Evolutionary conservation across 164 flowering plant genomes (phyloP).

Genomic region (Akebia trifoliata): DNA sequence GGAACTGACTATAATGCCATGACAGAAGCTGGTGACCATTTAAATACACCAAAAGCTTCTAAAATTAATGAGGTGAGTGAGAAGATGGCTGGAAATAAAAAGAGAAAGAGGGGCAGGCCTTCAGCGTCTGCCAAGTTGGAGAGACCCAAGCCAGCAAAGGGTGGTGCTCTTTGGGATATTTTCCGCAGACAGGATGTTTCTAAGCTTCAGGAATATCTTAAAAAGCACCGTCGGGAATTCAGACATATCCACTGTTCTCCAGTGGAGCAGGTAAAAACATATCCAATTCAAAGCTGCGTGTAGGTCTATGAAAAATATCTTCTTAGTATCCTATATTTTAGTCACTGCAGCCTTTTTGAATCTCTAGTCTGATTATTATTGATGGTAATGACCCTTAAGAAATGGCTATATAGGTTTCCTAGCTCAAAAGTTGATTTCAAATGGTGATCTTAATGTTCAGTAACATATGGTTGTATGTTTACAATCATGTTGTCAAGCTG

Average conservation of each 20-base stretch:
- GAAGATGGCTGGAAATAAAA: background rate
- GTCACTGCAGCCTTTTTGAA: background rate
- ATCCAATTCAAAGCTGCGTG: background rate
- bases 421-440: background rate
- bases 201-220: conserved; percentile 29
- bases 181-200: conserved; percentile 34
- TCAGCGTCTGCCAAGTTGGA: background rate
- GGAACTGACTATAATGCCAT: background rate
- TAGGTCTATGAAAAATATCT: background rate
- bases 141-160: conserved; percentile 1
- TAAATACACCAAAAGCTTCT: background rate
- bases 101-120: background rate
- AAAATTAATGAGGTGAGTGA: background rate
- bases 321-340: background rate
- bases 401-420: background rate
- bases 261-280: conserved; percentile 20
- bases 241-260: conserved; percentile 21
- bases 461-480: too few species aligned
- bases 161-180: conserved; percentile 41
- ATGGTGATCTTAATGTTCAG: background rate
- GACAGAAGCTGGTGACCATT: background rate
- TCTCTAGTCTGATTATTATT: background rate
- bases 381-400: background rate
- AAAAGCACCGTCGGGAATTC: conserved; percentile 28
- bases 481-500: background rate